phyloP scores from a whole-genome alignment of 768 basidiomycete species.

The Suillus weaverae region DNA sequence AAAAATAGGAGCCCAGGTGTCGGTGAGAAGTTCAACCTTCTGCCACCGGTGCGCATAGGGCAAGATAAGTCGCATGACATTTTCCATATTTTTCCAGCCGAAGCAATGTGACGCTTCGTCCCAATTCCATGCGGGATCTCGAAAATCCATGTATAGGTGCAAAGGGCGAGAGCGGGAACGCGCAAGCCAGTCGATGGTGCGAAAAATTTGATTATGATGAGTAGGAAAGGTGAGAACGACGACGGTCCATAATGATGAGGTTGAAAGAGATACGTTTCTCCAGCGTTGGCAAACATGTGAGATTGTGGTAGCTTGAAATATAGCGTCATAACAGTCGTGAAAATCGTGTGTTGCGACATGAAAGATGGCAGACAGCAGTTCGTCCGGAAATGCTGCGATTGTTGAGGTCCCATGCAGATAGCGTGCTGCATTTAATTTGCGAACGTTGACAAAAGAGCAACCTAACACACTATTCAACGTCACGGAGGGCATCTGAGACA shows the following conservation, averaged over 20 bases:
- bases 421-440: background rate
- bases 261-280: constrained; percentile 48
- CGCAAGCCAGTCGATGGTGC: constrained; percentile 38
- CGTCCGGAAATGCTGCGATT: constrained; percentile 31
- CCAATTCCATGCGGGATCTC: constrained; percentile 59
- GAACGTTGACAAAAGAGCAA: background rate
- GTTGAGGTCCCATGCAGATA: background rate
- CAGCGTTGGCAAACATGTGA: constrained; percentile 53
- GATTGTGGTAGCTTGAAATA: constrained; percentile 33
- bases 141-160: constrained; percentile 55
- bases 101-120: constrained; percentile 46
- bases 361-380: constrained; percentile 39
- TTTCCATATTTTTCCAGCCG: constrained; percentile 42
- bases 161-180: constrained; percentile 50
- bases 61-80: constrained; percentile 44
- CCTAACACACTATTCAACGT: background rate
- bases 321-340: constrained; percentile 25
- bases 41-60: constrained; percentile 49
- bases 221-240: constrained; percentile 48
- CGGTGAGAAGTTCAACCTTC: constrained; percentile 49
- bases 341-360: constrained; percentile 27
- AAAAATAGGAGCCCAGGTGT: constrained; percentile 61
- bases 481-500: background rate
- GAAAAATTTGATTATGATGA: constrained; percentile 36
- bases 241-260: constrained; percentile 50